These are phyloP conservation scores for Spergularia azorica DNA, from an alignment of 179 eudicot species.

Conservation along the genomic window DNA sequence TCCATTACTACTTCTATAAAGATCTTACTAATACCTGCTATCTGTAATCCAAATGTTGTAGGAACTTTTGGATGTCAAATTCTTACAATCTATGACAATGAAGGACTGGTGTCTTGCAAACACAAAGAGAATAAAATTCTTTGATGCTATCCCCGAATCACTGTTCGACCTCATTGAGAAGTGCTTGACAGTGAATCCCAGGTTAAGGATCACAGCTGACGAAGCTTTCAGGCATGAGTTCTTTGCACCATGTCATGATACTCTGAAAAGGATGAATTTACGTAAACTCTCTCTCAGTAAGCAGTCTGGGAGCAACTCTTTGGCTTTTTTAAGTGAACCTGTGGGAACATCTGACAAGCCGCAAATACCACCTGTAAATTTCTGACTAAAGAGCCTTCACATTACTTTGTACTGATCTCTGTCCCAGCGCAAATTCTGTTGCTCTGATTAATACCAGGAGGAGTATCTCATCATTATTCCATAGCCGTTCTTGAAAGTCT, in stretches of 20 bases:
- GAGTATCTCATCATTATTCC: background rate
- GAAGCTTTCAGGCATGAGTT: conserved; percentile 90
- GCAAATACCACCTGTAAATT: conserved; percentile 19
- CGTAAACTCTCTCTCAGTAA: conserved; percentile 34
- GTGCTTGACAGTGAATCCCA: conserved; percentile 90
- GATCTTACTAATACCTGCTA: background rate
- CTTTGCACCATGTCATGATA: conserved; percentile 61
- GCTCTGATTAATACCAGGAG: conserved; percentile 1
- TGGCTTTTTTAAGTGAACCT: conserved; percentile 21
- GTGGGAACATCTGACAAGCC: conserved; percentile 14
- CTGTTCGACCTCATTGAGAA: conserved; percentile 85
- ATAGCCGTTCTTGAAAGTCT: background rate
- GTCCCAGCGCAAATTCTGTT: background rate
- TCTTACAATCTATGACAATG: conserved; percentile 46
- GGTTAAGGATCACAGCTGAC: conserved; percentile 82
- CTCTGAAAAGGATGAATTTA: conserved; percentile 40
- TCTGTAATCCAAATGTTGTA: conserved; percentile 26
- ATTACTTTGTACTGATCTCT: conserved; percentile 5
- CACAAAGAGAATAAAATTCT: conserved; percentile 68
- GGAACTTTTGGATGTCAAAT: conserved; percentile 69
- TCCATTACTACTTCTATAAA: background rate
- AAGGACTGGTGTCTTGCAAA: conserved; percentile 68
- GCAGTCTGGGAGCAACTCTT: conserved; percentile 26
- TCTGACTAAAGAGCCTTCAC: background rate
- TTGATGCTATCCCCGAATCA: conserved; percentile 54